Conservation (phyloP, 345 rosid genomes). For the Streptanthus diversifolius region DNA sequence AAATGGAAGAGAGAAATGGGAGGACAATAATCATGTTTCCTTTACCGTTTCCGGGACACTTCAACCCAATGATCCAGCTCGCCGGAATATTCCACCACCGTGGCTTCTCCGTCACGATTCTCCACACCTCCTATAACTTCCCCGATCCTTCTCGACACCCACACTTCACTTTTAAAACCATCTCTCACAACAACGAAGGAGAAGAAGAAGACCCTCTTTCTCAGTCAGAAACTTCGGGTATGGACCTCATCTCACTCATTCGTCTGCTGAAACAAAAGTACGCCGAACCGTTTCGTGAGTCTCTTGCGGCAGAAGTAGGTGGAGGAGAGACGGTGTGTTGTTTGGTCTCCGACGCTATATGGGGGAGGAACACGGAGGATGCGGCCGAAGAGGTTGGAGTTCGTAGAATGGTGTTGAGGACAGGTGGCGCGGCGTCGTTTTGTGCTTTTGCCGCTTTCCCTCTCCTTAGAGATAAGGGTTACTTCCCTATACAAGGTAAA, state of each 20-base stretch:
- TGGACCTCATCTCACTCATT: slow-evolving; percentile 26
- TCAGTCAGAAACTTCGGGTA: neutral
- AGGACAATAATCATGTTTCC: slow-evolving; percentile 47
- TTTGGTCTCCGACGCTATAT: slow-evolving; percentile 47
- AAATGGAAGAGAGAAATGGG: slow-evolving; percentile 29
- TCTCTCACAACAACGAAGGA: slow-evolving; percentile 26
- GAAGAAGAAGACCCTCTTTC: slow-evolving; percentile 10
- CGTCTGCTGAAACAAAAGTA: slow-evolving; percentile 37
- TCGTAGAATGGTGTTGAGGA: slow-evolving; percentile 45
- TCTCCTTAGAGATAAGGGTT: slow-evolving; percentile 33
- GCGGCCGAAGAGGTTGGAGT: slow-evolving; percentile 46
- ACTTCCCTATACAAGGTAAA: slow-evolving; percentile 36
- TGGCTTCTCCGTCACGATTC: slow-evolving; percentile 53
- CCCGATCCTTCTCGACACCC: slow-evolving; percentile 48
- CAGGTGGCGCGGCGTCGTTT: slow-evolving; percentile 35
- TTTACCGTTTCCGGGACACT: slow-evolving; percentile 57
- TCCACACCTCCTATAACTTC: slow-evolving; percentile 52
- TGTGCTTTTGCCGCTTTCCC: slow-evolving; percentile 24
- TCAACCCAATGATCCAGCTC: slow-evolving; percentile 60
- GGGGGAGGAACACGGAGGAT: slow-evolving; percentile 37
- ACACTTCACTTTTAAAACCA: slow-evolving; percentile 44
- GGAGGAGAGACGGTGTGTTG: slow-evolving; percentile 39
- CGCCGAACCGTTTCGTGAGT: slow-evolving; percentile 34
- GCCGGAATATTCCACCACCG: slow-evolving; percentile 47
- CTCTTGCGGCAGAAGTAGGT: slow-evolving; percentile 35